Base-by-base conservation (phyloP, 805 yeast genomes). In the Priceomyces medius region DNA sequence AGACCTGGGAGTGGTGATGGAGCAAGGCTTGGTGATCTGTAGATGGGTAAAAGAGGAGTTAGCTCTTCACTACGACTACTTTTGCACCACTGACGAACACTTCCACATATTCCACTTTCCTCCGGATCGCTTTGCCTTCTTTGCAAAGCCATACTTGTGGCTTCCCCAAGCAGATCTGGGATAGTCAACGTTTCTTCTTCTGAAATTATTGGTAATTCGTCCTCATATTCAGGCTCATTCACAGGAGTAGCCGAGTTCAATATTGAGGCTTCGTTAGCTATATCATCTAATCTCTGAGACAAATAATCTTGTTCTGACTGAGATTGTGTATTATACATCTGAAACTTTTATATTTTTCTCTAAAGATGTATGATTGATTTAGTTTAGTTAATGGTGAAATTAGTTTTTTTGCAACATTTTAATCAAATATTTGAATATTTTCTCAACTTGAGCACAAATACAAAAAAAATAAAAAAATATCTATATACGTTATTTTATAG, bases 231-330 rank as follows among this genome's bases (percentile, higher is more conserved):
- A 13, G 19, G 19, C 12, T 6, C 7, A 31, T 31, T n/a, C 14
- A 10, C 19, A 5, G 16, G 16, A 13, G 34, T 13, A 16, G 19
- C 34, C 4, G 19, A 18, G 16, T 49, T 47, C 13, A 56, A 48
- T 17, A 36, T 46, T 7, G 58, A 50, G 3, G 64, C 62, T 38
- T 55, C 59, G 23, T 50, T 51, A 6, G 63, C 63, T 5, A 58
- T 37, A 9, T 42, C 52, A 32, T 58, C 63, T 16, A 58, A 49
- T 16, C 54, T 54, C 21, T 50, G 45, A 23, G 41, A 42, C 20
- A 31, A 31, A 12, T 31, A 20, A 40, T 17, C 20, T 32, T 31
- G n/a, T 28, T 31, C 24, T 31, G 35, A 32, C 17, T 31, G 28
- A 31, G 32, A 12, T 12, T 31, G 34, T 12, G n/a, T 31, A 16